Conservation (phyloP, 2,329 filamentous ascomycete genomes). For the Monosporascus sp. region DNA sequence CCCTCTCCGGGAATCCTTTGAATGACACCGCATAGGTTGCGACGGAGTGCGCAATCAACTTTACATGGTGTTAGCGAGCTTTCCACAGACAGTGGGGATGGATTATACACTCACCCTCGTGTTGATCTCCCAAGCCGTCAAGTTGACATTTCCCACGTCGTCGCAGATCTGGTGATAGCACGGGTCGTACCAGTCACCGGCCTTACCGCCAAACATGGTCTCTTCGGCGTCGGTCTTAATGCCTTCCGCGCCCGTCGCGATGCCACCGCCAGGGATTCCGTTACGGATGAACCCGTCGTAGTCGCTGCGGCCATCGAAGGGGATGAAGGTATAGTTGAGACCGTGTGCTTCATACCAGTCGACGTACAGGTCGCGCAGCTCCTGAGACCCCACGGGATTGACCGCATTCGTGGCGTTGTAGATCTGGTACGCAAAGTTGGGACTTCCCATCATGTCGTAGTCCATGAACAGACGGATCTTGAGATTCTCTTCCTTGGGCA, state of each 20-base stretch:
- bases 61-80: slow-evolving; percentile 10
- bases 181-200: slow-evolving; percentile 53
- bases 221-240: slow-evolving; percentile 66
- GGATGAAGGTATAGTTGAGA: slow-evolving; percentile 63
- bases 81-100: neutral
- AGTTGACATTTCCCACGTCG: slow-evolving; percentile 50
- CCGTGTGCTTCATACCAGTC: slow-evolving; percentile 59
- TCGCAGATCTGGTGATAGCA: slow-evolving; percentile 61
- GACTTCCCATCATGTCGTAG: slow-evolving; percentile 65
- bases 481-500: slow-evolving; percentile 52
- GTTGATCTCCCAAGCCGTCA: slow-evolving; percentile 56
- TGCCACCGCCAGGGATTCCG: slow-evolving; percentile 68
- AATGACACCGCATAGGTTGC: slow-evolving; percentile 63
- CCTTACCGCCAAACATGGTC: slow-evolving; percentile 64
- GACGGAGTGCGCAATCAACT: slow-evolving; percentile 67
- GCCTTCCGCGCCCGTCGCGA: slow-evolving; percentile 73
- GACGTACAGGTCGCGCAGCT: slow-evolving; percentile 63
- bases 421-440: slow-evolving; percentile 62
- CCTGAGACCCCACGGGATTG: slow-evolving; percentile 65
- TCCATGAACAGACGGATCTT: slow-evolving; percentile 64
- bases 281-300: slow-evolving; percentile 71
- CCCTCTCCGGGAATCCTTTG: slow-evolving; percentile 56
- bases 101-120: slow-evolving; percentile 41
- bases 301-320: slow-evolving; percentile 74
- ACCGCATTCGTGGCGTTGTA: slow-evolving; percentile 67